Evolutionary conservation across 2,329 filamentous ascomycete genomes (phyloP), one percentile per base, ranked within the genome.

Genomic region (Periconia sp.): DNA sequence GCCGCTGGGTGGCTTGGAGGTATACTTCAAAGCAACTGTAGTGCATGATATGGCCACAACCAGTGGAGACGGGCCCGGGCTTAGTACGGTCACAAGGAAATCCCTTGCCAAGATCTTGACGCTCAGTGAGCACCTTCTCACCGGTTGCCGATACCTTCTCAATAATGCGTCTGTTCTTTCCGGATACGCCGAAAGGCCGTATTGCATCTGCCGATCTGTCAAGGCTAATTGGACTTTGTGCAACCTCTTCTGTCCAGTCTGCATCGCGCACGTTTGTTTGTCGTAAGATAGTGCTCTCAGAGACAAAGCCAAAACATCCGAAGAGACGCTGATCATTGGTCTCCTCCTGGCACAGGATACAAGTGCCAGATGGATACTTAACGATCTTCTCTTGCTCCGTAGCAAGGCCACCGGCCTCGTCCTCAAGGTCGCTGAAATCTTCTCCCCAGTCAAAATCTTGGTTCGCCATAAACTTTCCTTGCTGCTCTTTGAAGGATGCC

Each of bases 41-140:
- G 69, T 99, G 94, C 94, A 99, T 99, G 62, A 99, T 95, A 68
- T 99, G 94, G 3, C 94, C 94, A 69, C 94, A 99, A 8, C 92
- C 90, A 24, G 88, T 89, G 9, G 92, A 89, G 2, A 97, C 87
- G 0, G 92, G 88, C 0, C 92, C 94, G 13, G 82, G 77, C 19
- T 80, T 78, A 23, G 84, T 84, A 28, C 84, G 78, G 8, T 80
- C 76, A 5, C 84, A 78, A 3, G 89, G 87, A 62, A 95, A 99
- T 0, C 94, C 94, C 69, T 92, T 95, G 22, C 92, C 92, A 34
- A 99, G 81, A 5, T 85, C 85, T 70, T 95, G 88, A 35, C 88
- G 83, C 66, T 95, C 90, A 4, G 83, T 81, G 24, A 83, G 76
- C 34, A 92, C 84, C 26, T 82, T 82, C 26, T 86, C 79, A 11